Percentiles rank a stretch among this genome's conserved stretches.
Conservation (phyloP, 306 rosid species). For the Carpinus fangiana region DNA sequence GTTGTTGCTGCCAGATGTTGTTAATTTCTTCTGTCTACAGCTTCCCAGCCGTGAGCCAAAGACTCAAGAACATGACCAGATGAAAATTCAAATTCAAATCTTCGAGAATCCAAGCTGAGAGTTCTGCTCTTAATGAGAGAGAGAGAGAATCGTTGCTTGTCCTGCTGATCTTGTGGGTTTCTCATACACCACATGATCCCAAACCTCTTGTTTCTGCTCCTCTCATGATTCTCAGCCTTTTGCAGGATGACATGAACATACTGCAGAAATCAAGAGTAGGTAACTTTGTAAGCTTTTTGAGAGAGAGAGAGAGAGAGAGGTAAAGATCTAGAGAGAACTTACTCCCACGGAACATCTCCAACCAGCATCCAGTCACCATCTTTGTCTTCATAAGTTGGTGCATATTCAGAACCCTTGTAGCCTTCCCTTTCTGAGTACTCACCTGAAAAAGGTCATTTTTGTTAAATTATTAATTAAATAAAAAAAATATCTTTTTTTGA, state of each 20-base stretch:
- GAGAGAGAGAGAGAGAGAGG: too few relatives aligned
- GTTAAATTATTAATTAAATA: too few relatives aligned
- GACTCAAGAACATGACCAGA: too few relatives aligned
- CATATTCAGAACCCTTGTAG: neutral
- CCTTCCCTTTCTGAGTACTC: neutral
- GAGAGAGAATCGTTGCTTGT: too few relatives aligned
- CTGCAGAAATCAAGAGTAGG: neutral
- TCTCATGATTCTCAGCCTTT: neutral
- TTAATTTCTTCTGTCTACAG: too few relatives aligned
- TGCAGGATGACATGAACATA: neutral
- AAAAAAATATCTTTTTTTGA: too few relatives aligned
- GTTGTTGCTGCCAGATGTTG: too few relatives aligned
- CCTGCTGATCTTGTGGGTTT: neutral
- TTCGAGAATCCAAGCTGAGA: too few relatives aligned
- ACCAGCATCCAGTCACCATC: slow-evolving; percentile 2
- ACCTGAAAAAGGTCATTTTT: neutral
- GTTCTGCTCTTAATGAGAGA: too few relatives aligned
- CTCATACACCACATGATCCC: neutral
- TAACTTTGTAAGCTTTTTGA: too few relatives aligned
- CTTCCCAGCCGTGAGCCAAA: too few relatives aligned
- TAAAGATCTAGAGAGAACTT: neutral
- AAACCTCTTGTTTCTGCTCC: neutral
- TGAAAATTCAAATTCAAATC: too few relatives aligned
- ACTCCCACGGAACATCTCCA: slow-evolving; percentile 3
- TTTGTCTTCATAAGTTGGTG: neutral